Base-by-base conservation (phyloP, 352 stramenopile species). In the Pythium aphanidermatum region DNA sequence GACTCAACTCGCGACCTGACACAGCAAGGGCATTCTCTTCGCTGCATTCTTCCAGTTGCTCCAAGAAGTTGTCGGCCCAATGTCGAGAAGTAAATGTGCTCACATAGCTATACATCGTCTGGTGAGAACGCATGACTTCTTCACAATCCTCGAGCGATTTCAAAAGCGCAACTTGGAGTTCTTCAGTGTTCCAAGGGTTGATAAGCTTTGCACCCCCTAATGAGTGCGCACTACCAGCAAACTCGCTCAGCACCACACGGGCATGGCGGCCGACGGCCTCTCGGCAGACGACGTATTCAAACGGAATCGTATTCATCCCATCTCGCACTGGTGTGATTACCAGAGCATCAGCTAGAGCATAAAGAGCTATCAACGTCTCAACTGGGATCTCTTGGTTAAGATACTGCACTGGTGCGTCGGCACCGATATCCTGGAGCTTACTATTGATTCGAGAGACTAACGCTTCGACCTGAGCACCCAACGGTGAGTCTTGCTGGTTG, bases 391-490 rank as follows among this genome's bases (percentile, higher is more conserved):
- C 82, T 62, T 95, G 86, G 62, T 95, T 92, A 51, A 96, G 74
- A 63, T 95, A 96, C 61, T 96, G 84, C 17, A 96, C 82, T 4
- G 87, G 86, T 11, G 72, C 77, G 55, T 89, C 76, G 14, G 76
- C 82, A 34, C 79, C 79, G 47, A 92, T 75, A 55, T 96, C 87
- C 70, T 95, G 83, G 11, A 96, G 62, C 33, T 86, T 96, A 57
- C 84, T 92, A 62, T 96, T 96, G 58, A 96, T 96, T 3, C 86
- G 68, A 8, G 83, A 93, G 2, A 96, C 86, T 12, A 96, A 62
- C 38, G 86, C 77, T 57, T 96, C 87, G 5, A 96, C 81, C 43
- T 96, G 83, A 14, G 82, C 72, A 32, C 78, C 83, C 0, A 96
- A 55, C 0, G 86, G 86, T 10, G 71, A 80, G 33, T 82, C 66